Conservation (phyloP, 192 early-diverging fungal genomes). For the Umbelopsis ramanniana region DNA sequence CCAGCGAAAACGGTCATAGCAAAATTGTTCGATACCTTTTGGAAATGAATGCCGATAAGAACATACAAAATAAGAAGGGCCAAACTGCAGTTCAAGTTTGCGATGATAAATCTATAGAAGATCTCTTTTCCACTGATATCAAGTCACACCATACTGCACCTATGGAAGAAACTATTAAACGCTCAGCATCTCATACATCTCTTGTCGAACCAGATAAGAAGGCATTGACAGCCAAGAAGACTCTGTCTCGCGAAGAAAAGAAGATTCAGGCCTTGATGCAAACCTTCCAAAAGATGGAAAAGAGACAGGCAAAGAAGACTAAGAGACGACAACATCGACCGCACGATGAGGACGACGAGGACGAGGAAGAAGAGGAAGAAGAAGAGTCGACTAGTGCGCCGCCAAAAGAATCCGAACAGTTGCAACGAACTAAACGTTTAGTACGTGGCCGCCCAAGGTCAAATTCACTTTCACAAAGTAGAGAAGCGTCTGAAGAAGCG, state of each 20-base stretch:
- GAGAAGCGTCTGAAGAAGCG: conserved; percentile 34
- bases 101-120: conserved; percentile 10
- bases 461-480: conserved; percentile 3
- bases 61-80: conserved; percentile 53
- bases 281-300: conserved; percentile 65
- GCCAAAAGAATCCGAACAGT: not conserved
- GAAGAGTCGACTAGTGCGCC: not conserved
- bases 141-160: not conserved
- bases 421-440: not conserved
- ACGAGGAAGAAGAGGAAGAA: conserved; percentile 27
- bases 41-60: conserved; percentile 51
- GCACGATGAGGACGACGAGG: conserved; percentile 42
- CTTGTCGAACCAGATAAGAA: not conserved
- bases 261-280: conserved; percentile 69
- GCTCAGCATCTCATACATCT: not conserved
- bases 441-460: not conserved
- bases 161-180: not conserved
- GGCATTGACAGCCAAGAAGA: not conserved
- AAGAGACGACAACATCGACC: conserved; percentile 34
- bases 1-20: conserved; percentile 60
- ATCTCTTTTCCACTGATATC: not conserved
- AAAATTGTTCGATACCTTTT: conserved; percentile 50
- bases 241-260: conserved; percentile 67
- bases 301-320: conserved; percentile 47
- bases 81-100: conserved; percentile 60